Evolutionary conservation across 2,329 filamentous ascomycete genomes (phyloP).

Genomic region (Aspergillus ochraceus): DNA sequence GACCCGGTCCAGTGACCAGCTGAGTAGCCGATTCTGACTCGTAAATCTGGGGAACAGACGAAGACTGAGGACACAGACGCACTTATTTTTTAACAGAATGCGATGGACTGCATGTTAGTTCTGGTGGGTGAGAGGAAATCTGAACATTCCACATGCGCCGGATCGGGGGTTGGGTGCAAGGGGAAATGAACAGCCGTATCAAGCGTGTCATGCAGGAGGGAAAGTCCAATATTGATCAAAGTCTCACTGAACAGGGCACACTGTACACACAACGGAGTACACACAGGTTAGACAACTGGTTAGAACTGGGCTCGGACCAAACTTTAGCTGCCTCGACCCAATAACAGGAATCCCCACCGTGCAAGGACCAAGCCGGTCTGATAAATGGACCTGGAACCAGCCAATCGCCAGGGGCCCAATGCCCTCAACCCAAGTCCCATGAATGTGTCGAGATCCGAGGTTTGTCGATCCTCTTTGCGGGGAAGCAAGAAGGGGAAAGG

Average conservation of each 20-base stretch:
- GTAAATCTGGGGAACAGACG: not conserved
- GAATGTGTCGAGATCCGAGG: conserved; percentile 17
- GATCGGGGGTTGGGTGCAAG: not conserved
- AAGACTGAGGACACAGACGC: not conserved
- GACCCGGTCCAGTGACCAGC: not conserved
- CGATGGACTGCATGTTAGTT: not conserved
- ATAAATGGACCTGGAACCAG: not conserved
- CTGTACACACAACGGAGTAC: no score
- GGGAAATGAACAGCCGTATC: not conserved
- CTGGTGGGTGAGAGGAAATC: not conserved
- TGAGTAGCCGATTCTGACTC: not conserved
- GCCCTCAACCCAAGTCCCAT: not conserved
- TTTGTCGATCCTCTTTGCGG: conserved; percentile 16
- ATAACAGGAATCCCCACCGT: not conserved
- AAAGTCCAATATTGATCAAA: not conserved
- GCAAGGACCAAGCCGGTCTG: not conserved
- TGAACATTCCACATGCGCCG: not conserved
- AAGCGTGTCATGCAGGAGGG: not conserved
- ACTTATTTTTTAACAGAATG: not conserved
- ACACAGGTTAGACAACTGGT: no score
- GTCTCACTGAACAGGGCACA: not conserved
- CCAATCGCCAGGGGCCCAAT: not conserved
- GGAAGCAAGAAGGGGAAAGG: conserved; percentile 1
- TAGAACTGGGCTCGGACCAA: not conserved
- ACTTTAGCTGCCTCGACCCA: not conserved